These are phyloP conservation scores for Dentiscutata heterogama DNA, from an alignment of 371 early-diverging fungal genomes.

Conservation along the genomic window DNA sequence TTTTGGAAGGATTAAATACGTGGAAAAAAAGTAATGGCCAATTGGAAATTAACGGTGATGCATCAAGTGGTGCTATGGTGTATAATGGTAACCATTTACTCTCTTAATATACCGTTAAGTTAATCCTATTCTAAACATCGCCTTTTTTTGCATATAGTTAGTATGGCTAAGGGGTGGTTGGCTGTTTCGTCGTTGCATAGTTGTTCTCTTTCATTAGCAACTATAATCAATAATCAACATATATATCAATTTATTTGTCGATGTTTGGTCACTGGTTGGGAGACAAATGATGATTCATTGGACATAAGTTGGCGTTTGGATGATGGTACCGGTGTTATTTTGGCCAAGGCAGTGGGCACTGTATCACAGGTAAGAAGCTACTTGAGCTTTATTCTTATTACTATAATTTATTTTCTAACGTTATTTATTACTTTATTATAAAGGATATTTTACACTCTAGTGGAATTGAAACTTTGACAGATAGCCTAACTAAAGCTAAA, in stretches of 20 bases:
- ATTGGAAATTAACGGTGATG: not conserved
- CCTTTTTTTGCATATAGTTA: slow-evolving; percentile 1
- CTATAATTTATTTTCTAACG: not conserved
- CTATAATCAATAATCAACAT: not conserved
- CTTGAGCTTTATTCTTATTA: not conserved
- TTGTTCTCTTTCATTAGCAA: not conserved
- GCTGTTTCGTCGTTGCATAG: not conserved
- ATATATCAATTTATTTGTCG: slow-evolving; percentile 13
- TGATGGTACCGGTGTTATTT: slow-evolving; percentile 13
- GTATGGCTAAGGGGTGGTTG: slow-evolving; percentile 18
- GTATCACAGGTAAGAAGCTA: not conserved
- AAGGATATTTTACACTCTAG: slow-evolving; percentile 18
- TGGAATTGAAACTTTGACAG: not conserved
- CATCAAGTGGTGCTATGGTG: not conserved
- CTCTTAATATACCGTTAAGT: not conserved
- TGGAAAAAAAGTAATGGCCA: not conserved
- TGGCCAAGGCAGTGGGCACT: not conserved
- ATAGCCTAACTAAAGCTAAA: not conserved
- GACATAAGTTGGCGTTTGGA: slow-evolving; percentile 11
- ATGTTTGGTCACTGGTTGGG: not conserved
- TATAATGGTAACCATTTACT: not conserved
- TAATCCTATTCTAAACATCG: not conserved
- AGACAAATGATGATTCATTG: not conserved
- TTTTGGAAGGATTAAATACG: slow-evolving; percentile 5
- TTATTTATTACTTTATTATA: not conserved